Evolutionary conservation across 139 green algal species (phyloP), one percentile per base, ranked within the genome.

Genomic region (Closterium sp.): DNA sequence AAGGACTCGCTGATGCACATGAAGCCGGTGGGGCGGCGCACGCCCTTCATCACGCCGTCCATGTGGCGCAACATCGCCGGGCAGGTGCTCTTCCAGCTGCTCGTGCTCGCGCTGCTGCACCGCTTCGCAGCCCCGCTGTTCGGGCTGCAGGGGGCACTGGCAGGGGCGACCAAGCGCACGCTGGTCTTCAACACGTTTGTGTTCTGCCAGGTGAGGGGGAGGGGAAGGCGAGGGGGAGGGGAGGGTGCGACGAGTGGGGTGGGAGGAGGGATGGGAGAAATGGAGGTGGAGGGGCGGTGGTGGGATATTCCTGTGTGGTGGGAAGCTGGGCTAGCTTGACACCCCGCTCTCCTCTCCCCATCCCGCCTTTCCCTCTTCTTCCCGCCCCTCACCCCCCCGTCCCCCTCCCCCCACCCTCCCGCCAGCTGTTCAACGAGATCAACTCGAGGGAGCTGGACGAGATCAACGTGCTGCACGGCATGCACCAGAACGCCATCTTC

Each of bases 1-100:
- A 97, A 96, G 31, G 94, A 95, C 12, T 94, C 96, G 33, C 95
- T 99, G 89, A 96, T 99, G 89, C 84, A 96, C 38, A 66, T 94
- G 55, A 95, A 96, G 92, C 98, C 97, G 12, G 34, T 91, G 31
- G 89, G 84, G 12, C 95, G 97, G 30, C 89, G 96, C 33, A 97
- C 97, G 93, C 92, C 95, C 12, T 96, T 99, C 64, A 98, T 99
- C 94, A 98, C 92, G 90, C 84, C 55, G 55, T 94, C 92, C 83
- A 99, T 99, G 98, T 98, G 96, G 96, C 97, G 97, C 88, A 97
- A 98, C 96, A 98, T 99, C 90, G 32, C 98, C 31, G 90, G 92
- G 21, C 85, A 96, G 94, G 89, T 93, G 76, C 64, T 94, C 7
- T 98, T 97, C 94, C 96, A 99, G 95, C 91, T 98, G 35, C 96